Evolutionary conservation across 495 filamentous ascomycete genomes (phyloP), one percentile per base, ranked within the genome.

Genomic region (Aspergillus olivimuriae): DNA sequence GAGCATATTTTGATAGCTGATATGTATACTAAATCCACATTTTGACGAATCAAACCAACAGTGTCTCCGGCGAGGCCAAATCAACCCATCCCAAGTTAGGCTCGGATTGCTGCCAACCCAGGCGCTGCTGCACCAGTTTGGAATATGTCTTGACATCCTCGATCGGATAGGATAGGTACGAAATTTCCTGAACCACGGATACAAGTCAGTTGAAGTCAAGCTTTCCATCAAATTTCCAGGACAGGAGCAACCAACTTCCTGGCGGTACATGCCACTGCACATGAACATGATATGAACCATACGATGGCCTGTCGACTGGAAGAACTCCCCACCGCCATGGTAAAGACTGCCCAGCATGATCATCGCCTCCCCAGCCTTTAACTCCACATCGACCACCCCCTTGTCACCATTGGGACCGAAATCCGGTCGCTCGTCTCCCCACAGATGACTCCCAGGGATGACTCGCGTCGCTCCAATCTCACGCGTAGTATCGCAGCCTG

Each of bases 221-320:
- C 7, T 14, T 16, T 14, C 11, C 7, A 14, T 11, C 31, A 32
- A 12, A 16, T n/a, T n/a, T 11, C 31, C 2, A 8, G 17, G 1
- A 8, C 7, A 12, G 17, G 31, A 3, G 1, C 15, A 14, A 36
- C 20, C 15, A 23, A 44, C 41, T 21, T 44, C 41, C 19, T 44
- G 41, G 6, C 41, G 30, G 24, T 44, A 44, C 23, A 44, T 16
- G 1, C 41, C 32, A 14, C 41, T 34, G 12, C 41, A 44, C 41
- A 44, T 44, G 14, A 44, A 44, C 41, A 44, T 44, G 26, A 44
- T 44, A 35, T 44, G 41, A 4, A 44, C 32, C 41, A 44, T 44
- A 4, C 31, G 41, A 7, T 19, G 23, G 5, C 41, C 41, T 8
- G 17, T 16, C 16, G 15, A 6, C 9, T 22, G n/a, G 3, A 14